Evolutionary conservation across 768 basidiomycete species (phyloP).

Genomic region (Cantharellus anzutake): DNA sequence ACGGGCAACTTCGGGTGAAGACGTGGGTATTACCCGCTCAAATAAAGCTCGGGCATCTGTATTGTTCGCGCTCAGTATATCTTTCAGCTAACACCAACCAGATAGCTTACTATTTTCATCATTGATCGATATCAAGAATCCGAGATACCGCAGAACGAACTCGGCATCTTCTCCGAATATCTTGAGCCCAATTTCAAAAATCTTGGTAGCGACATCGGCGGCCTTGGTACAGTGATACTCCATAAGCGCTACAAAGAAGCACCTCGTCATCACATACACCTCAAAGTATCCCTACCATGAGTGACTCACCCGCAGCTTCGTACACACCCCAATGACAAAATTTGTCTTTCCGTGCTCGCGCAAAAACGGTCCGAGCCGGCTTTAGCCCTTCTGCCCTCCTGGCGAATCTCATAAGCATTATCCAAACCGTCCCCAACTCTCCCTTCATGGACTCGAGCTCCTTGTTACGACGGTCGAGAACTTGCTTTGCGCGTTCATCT

Average conservation of each 20-base stretch:
- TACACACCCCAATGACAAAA: constrained; percentile 84
- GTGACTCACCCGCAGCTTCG: constrained; percentile 63
- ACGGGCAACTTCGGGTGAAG: constrained; percentile 58
- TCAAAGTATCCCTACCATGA: neutral
- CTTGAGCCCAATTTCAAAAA: constrained; percentile 88
- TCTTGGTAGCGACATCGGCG: constrained; percentile 59
- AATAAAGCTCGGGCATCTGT: constrained; percentile 91
- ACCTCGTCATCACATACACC: neutral
- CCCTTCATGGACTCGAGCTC: constrained; percentile 34
- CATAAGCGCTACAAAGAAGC: constrained; percentile 49
- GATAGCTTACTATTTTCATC: constrained; percentile 63
- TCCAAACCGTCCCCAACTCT: constrained; percentile 51
- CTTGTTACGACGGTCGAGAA: constrained; percentile 16
- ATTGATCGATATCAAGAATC: constrained; percentile 85
- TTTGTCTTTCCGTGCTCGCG: constrained; percentile 55
- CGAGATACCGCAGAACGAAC: constrained; percentile 74
- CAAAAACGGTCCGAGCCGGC: constrained; percentile 57
- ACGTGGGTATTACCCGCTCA: constrained; percentile 66
- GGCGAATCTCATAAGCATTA: constrained; percentile 85
- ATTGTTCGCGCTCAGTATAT: constrained; percentile 2
- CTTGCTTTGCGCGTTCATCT: constrained; percentile 10
- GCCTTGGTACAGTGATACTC: constrained; percentile 85
- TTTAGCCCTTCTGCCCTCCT: constrained; percentile 76
- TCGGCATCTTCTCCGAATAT: constrained; percentile 64
- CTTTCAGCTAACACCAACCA: constrained; percentile 3